A percentile compares a stretch with the other conserved stretches of the same genome.
These are phyloP conservation scores for Kazachstania kunashirensis DNA, from an alignment of 805 yeast species.

Conservation along the genomic window DNA sequence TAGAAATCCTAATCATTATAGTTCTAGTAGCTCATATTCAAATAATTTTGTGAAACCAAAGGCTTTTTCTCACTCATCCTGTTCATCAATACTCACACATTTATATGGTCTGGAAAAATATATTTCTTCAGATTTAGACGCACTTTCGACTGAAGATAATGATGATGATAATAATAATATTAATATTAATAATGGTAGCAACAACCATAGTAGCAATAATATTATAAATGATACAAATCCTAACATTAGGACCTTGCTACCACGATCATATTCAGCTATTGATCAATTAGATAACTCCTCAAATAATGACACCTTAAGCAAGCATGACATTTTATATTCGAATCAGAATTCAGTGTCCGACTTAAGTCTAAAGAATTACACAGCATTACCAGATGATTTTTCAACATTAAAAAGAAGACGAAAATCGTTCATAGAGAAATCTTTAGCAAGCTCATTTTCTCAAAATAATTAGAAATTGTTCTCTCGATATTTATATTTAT, in stretches of 20 bases:
- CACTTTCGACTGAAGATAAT: too few relatives aligned
- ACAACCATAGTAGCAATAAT: too few relatives aligned
- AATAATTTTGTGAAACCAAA: slow-evolving; percentile 3
- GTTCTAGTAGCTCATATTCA: neutral
- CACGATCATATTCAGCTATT: slow-evolving; percentile 1
- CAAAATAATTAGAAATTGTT: too few relatives aligned
- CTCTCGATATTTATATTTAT: too few relatives aligned
- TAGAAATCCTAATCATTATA: too few relatives aligned
- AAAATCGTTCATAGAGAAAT: slow-evolving; percentile 18
- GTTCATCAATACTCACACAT: slow-evolving; percentile 20
- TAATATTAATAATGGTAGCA: too few relatives aligned
- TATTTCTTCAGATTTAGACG: slow-evolving; percentile 23
- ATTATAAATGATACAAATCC: too few relatives aligned
- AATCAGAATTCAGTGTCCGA: slow-evolving; percentile 5
- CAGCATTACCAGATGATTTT: neutral
- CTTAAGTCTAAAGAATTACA: neutral
- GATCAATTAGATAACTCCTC: neutral
- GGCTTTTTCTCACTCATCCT: slow-evolving; percentile 12
- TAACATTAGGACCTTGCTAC: too few relatives aligned
- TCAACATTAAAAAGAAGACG: slow-evolving; percentile 7
- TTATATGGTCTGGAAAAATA: slow-evolving; percentile 24
- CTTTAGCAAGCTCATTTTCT: slow-evolving; percentile 16
- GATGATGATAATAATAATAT: too few relatives aligned
- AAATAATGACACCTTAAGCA: neutral
- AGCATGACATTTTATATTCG: neutral